Base-by-base conservation (phyloP, 2,329 filamentous ascomycete genomes). In the Thielaviopsis euricoi region DNA sequence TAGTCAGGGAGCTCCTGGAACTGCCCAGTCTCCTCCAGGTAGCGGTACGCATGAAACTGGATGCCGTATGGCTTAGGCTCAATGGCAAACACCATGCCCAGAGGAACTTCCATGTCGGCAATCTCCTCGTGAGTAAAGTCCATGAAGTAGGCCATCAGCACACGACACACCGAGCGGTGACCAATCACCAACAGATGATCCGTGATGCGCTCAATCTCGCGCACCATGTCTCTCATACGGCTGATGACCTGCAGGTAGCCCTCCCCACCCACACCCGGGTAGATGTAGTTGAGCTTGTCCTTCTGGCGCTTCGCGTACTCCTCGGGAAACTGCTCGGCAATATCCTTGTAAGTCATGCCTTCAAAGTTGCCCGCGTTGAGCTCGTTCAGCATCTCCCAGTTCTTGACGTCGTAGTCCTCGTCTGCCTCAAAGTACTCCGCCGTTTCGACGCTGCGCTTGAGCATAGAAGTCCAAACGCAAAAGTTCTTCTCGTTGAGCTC, bases 61-160 rank as follows among this genome's bases (percentile, higher is more conserved):
- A 96, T 90, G 15, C 93, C 93, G 64, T 98, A 98, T 0, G 93
- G 93, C 76, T 96, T 96, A 37, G 93, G 93, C 71, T 98, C 91
- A 53, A 98, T 85, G 64, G 89, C 87, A 69, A 95, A 98, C 7
- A 96, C 76, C 76, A 95, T 90, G 19, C 93, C 93, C 53, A 98
- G 75, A 0, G 93, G 93, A 52, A 96, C 87, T 67, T 97, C 91
- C 61, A 98, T 79, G 65, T 96, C 89, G 13, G 93, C 91, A 61
- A 98, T 94, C 66, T 95, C 87, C 62, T 95, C 85, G 40, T 90
- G 79, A 54, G 87, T 89, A 56, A 97, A 76, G 60, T 95, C 90
- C 74, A 93, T 89, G 72, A 98, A 98, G 71, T 98, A 98, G 1
- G 91, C 90, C 71, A 98, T 84, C 61, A 98, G 75, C 6, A 98